Percentiles rank a stretch among this genome's conserved stretches.
phyloP scores from a whole-genome alignment of 2,329 filamentous ascomycete genomes.

The Epicoccum sorghinum region DNA sequence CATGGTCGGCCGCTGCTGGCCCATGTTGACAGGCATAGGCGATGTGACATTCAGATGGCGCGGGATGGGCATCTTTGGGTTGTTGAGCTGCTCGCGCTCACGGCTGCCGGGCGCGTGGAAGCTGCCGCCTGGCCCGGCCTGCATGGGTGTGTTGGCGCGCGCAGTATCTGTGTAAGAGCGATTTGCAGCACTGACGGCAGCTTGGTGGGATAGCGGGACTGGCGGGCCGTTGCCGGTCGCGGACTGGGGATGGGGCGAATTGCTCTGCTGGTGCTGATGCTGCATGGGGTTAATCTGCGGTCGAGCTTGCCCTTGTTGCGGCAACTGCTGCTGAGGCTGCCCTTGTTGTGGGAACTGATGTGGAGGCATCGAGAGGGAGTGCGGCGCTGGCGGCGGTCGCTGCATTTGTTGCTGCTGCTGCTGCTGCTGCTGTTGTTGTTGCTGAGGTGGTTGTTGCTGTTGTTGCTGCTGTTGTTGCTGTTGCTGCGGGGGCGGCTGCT shows the following conservation, averaged over 20 bases:
- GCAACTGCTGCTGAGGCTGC: slow-evolving; percentile 37
- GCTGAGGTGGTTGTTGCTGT: slow-evolving; percentile 20
- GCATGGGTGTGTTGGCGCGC: slow-evolving; percentile 44
- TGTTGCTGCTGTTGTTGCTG: slow-evolving; percentile 19
- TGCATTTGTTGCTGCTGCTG: slow-evolving; percentile 29
- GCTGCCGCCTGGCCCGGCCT: slow-evolving; percentile 36
- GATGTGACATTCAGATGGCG: slow-evolving; percentile 76
- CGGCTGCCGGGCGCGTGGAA: slow-evolving; percentile 43
- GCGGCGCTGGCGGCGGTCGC: slow-evolving; percentile 37
- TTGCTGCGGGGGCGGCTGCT: slow-evolving; percentile 20
- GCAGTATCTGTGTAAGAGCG: slow-evolving; percentile 46
- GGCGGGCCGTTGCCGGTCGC: slow-evolving; percentile 43
- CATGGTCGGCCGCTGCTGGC: slow-evolving; percentile 77
- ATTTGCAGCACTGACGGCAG: slow-evolving; percentile 52
- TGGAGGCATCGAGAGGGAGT: slow-evolving; percentile 36
- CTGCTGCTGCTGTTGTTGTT: slow-evolving; percentile 30
- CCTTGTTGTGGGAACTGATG: slow-evolving; percentile 37
- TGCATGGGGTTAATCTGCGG: slow-evolving; percentile 45
- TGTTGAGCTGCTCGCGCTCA: slow-evolving; percentile 51
- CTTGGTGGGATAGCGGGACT: slow-evolving; percentile 52
- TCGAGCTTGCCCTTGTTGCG: slow-evolving; percentile 37
- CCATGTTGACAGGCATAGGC: slow-evolving; percentile 77
- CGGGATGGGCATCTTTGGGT: slow-evolving; percentile 78
- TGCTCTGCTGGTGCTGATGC: slow-evolving; percentile 43
- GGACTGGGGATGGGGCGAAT: slow-evolving; percentile 47